These are phyloP conservation scores for Acanthamoeba lenticulata DNA, from an alignment of 208 protist species.

Conservation along the genomic window DNA sequence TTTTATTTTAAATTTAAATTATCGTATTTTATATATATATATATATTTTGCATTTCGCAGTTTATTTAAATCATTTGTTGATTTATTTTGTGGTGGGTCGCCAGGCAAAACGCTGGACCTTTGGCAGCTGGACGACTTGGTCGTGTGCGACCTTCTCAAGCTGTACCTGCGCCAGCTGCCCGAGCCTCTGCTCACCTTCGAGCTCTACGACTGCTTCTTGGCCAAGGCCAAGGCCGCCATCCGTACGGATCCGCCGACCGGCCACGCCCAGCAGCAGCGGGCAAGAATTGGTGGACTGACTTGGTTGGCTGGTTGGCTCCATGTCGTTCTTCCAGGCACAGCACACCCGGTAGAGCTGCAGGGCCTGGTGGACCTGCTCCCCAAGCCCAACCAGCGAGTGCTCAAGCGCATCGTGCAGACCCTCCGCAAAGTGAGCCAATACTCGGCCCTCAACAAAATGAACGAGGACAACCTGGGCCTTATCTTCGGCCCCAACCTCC, in stretches of 20 bases:
- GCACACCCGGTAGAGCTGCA: neutral
- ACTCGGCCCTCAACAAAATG: constrained; percentile 59
- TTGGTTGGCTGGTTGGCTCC: too few relatives aligned
- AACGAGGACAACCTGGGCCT: constrained; percentile 45
- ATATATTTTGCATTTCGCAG: neutral
- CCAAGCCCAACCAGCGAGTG: neutral
- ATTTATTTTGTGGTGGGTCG: neutral
- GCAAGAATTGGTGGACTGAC: too few relatives aligned
- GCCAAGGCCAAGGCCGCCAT: constrained; percentile 14
- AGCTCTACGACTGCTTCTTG: constrained; percentile 60
- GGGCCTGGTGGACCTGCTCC: neutral
- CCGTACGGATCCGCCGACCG: neutral
- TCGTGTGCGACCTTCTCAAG: constrained; percentile 51
- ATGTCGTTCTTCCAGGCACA: neutral
- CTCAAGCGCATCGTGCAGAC: constrained; percentile 34
- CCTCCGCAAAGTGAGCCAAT: constrained; percentile 53
- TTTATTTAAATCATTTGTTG: neutral
- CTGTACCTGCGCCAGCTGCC: constrained; percentile 59
- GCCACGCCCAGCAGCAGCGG: neutral
- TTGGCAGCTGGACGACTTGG: neutral
- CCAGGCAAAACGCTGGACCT: constrained; percentile 4
- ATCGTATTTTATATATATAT: neutral
- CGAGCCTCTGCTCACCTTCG: constrained; percentile 44
- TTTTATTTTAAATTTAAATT: neutral
- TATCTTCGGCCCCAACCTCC: constrained; percentile 29